Evolutionary conservation across 768 basidiomycete species (phyloP).

Genomic region (Collybiopsis confluens): DNA sequence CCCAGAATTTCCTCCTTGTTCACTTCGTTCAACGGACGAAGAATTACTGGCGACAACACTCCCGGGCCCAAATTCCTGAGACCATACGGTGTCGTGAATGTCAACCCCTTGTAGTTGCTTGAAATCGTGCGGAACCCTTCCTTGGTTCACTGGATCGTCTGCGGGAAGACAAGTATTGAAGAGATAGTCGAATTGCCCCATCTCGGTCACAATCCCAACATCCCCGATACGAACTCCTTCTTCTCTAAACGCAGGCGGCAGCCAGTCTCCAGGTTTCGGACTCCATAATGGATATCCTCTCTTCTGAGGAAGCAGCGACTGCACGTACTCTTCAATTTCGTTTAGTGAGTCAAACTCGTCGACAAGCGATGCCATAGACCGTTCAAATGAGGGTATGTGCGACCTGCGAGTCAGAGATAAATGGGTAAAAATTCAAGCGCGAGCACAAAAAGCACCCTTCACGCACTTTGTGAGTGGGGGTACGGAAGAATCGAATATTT

Average conservation of each 20-base stretch:
- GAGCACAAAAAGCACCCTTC: too few relatives aligned
- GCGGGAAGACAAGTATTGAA: constrained; percentile 3
- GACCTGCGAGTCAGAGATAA: too few relatives aligned
- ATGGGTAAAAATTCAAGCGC: too few relatives aligned
- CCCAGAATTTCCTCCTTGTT: not conserved
- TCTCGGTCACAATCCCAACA: constrained; percentile 1
- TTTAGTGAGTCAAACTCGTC: too few relatives aligned
- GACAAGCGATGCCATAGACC: too few relatives aligned
- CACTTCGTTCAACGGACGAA: not conserved
- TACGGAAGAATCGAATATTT: too few relatives aligned
- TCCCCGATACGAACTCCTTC: constrained; percentile 1
- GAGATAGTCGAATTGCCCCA: constrained; percentile 2
- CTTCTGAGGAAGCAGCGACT: not conserved
- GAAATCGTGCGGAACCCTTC: not conserved
- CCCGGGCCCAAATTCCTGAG: not conserved
- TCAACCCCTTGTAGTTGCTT: not conserved
- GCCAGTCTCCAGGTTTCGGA: not conserved
- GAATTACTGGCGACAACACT: not conserved
- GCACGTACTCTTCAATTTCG: not conserved
- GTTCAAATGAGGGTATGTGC: too few relatives aligned
- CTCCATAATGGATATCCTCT: constrained; percentile 1
- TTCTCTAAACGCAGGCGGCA: not conserved
- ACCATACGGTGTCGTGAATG: not conserved
- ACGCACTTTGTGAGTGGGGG: too few relatives aligned
- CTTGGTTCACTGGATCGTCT: not conserved